Conservation (phyloP, 1,284 basidiomycete genomes). For the Takashimella tepidaria region DNA sequence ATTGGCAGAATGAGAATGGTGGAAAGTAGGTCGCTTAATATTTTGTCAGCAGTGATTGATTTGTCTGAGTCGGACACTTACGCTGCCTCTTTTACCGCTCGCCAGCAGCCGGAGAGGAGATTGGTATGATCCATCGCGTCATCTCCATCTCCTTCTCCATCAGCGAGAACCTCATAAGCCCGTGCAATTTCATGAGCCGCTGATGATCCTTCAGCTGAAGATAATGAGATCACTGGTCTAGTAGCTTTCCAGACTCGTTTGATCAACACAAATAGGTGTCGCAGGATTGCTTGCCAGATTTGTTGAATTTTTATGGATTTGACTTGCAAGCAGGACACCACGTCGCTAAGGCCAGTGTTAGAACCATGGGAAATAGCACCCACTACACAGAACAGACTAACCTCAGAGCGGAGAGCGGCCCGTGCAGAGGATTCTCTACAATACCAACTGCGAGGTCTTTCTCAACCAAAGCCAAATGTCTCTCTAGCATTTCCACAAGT, state of each 20-base stretch:
- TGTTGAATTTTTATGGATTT: conserved; percentile 4
- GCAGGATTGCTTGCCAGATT: conserved; percentile 24
- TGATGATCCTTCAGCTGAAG: conserved; percentile 14
- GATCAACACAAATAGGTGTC: conserved; percentile 21
- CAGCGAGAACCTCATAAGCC: conserved; percentile 38
- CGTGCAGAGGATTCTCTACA: conserved; percentile 40
- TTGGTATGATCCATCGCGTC: conserved; percentile 33
- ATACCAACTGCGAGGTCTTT: conserved; percentile 30
- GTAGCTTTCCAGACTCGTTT: conserved; percentile 40
- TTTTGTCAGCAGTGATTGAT: neutral
- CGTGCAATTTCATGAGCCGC: conserved; percentile 46
- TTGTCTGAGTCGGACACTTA: conserved; percentile 13
- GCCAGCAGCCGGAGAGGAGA: conserved; percentile 44
- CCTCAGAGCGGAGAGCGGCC: conserved; percentile 35
- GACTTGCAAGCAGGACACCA: conserved; percentile 25
- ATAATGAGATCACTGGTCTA: conserved; percentile 36
- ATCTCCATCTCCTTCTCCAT: conserved; percentile 23
- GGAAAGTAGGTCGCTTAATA: conserved; percentile 35
- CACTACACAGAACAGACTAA: conserved; percentile 17
- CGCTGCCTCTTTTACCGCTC: conserved; percentile 45
- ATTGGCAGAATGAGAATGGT: conserved; percentile 27
- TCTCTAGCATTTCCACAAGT: conserved; percentile 27
- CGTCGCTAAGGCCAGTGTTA: conserved; percentile 13
- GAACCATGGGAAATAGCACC: neutral
- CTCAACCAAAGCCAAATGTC: conserved; percentile 25